A percentile compares a stretch with the other conserved stretches of the same genome.
phyloP scores from a whole-genome alignment of 768 basidiomycete genomes.

The Dentipellis fragilis region DNA sequence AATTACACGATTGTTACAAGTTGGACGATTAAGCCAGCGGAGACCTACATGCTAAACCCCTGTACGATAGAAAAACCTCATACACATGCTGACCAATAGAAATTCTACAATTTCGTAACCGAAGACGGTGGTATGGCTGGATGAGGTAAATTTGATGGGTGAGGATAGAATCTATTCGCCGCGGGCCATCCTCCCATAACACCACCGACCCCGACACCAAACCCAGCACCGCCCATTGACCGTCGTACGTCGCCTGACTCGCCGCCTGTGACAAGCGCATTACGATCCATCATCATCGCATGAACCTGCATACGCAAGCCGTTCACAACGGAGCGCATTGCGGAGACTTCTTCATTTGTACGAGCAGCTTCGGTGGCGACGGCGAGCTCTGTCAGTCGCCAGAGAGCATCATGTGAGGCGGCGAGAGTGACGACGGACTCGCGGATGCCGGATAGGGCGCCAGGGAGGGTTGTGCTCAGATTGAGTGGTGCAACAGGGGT shows the following conservation, averaged over 20 bases:
- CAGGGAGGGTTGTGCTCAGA: not conserved
- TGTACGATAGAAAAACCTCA: not conserved
- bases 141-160: not conserved
- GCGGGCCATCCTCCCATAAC: not conserved
- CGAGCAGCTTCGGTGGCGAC: slow-evolving; percentile 7
- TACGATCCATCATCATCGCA: slow-evolving; percentile 13
- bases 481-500: not conserved
- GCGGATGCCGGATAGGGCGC: slow-evolving; percentile 4
- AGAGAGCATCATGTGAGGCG: slow-evolving; percentile 9
- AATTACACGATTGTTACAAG: too few species aligned
- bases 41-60: not conserved
- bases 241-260: not conserved
- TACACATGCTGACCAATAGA: not conserved
- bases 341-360: slow-evolving; percentile 6
- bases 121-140: not conserved
- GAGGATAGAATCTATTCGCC: not conserved
- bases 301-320: slow-evolving; percentile 14
- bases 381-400: slow-evolving; percentile 8
- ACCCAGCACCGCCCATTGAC: not conserved
- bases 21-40: too few species aligned
- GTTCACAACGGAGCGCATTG: slow-evolving; percentile 11
- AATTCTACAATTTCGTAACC: not conserved
- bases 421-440: slow-evolving; percentile 6
- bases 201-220: not conserved
- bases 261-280: not conserved